A percentile compares a stretch with the other conserved stretches of the same genome.
Conservation (phyloP, 306 rosid species). For the Rosa lucieae region DNA sequence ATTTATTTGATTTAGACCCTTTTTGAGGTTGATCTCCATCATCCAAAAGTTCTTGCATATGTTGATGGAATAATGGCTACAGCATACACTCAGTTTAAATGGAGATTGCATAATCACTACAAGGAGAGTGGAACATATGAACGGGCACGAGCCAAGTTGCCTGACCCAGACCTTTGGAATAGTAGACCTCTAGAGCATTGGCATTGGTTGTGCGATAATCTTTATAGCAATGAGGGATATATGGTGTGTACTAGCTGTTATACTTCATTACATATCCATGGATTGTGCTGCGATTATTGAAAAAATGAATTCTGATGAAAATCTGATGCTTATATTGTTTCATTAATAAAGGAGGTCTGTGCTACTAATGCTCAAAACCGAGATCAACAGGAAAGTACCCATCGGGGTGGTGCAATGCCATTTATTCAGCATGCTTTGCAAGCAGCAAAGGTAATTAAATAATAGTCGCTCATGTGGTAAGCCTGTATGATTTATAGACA, state of each 20-base stretch:
- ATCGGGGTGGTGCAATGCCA: background rate
- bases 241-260: background rate
- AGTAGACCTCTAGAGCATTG: background rate
- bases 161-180: background rate
- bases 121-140: background rate
- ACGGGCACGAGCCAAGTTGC: background rate
- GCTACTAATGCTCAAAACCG: background rate
- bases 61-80: background rate
- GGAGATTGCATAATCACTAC: background rate
- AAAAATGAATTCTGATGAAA: background rate
- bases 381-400: background rate
- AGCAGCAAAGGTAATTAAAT: background rate
- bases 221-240: background rate
- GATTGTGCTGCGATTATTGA: too few relatives aligned
- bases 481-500: too few relatives aligned
- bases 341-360: background rate
- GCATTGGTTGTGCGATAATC: background rate
- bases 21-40: background rate
- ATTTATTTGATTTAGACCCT: background rate
- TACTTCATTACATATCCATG: background rate
- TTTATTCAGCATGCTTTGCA: background rate
- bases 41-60: background rate
- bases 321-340: too few relatives aligned
- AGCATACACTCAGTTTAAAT: background rate
- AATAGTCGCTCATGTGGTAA: background rate